Percentiles rank a stretch among this genome's conserved stretches.
Evolutionary conservation across 306 rosid species (phyloP).

Genomic region (Begonia masoniana): DNA sequence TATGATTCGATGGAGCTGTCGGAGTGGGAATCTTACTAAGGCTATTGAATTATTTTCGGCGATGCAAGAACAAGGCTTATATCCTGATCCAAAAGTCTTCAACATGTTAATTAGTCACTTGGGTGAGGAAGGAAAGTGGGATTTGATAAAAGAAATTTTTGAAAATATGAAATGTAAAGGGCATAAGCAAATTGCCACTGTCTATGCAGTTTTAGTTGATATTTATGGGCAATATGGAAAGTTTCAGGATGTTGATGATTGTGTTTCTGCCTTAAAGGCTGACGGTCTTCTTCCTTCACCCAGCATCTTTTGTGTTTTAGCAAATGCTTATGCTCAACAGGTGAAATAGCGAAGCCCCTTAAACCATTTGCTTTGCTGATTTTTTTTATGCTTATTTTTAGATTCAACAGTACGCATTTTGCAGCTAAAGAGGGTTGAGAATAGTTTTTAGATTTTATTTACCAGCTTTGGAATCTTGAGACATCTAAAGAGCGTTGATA

Average conservation of each 20-base stretch:
- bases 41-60: conserved; percentile 39
- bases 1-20: conserved; percentile 57
- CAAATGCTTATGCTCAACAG: conserved; percentile 81
- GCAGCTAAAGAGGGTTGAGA: neutral
- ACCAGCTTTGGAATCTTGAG: neutral
- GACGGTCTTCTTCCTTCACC: conserved; percentile 47
- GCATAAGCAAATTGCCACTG: conserved; percentile 28
- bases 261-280: conserved; percentile 44
- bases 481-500: too few species aligned
- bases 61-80: conserved; percentile 65
- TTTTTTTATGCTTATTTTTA: neutral
- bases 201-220: conserved; percentile 58
- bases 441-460: neutral
- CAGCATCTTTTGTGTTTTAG: conserved; percentile 45
- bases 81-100: conserved; percentile 76
- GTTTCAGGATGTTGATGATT: conserved; percentile 42
- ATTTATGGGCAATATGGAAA: conserved; percentile 69
- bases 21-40: conserved; percentile 36
- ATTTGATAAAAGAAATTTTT: conserved; percentile 34
- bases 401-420: neutral
- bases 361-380: conserved; percentile 2
- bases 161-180: conserved; percentile 47
- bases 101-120: conserved; percentile 44
- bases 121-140: conserved; percentile 81
- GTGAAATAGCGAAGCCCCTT: too few species aligned